A percentile compares a stretch with the other conserved stretches of the same genome.
Evolutionary conservation across 2,329 filamentous ascomycete genomes (phyloP).

Genomic region (Tolypocladium tundrense): DNA sequence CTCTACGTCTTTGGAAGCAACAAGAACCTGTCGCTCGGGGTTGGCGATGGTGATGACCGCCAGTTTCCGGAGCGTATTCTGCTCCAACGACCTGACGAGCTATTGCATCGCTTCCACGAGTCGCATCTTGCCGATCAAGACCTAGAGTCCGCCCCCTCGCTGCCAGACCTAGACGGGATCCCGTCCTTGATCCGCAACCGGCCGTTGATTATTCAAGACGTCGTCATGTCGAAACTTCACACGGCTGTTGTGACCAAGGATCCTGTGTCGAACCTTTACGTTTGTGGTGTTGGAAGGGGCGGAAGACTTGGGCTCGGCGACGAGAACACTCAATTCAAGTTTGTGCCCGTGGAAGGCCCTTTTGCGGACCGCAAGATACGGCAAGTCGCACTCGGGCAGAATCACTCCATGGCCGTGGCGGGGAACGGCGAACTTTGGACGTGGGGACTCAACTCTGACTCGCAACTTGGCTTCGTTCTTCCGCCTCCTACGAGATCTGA

Average conservation of each 20-base stretch:
- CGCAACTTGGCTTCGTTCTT: conserved; percentile 76
- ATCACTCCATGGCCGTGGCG: conserved; percentile 79
- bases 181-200: conserved; percentile 63
- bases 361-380: conserved; percentile 64
- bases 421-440: conserved; percentile 86
- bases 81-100: conserved; percentile 64
- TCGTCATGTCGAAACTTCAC: conserved; percentile 83
- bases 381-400: conserved; percentile 78
- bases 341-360: conserved; percentile 70
- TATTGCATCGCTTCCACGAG: conserved; percentile 63
- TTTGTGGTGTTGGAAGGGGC: conserved; percentile 85
- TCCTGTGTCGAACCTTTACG: conserved; percentile 79
- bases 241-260: conserved; percentile 83
- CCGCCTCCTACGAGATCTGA: conserved; percentile 58
- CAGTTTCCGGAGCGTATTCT: conserved; percentile 82
- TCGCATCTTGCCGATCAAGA: conserved; percentile 49
- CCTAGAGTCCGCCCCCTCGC: conserved; percentile 15
- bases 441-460: conserved; percentile 82
- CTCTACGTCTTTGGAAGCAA: conserved; percentile 93
- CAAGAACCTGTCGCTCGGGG: conserved; percentile 83
- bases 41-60: conserved; percentile 91
- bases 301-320: conserved; percentile 83
- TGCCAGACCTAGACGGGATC: conserved; percentile 39
- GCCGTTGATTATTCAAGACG: conserved; percentile 68
- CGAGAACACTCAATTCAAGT: conserved; percentile 80